phyloP scores from a whole-genome alignment of 108 stramenopile genomes.

The Cyclotella atomus region DNA sequence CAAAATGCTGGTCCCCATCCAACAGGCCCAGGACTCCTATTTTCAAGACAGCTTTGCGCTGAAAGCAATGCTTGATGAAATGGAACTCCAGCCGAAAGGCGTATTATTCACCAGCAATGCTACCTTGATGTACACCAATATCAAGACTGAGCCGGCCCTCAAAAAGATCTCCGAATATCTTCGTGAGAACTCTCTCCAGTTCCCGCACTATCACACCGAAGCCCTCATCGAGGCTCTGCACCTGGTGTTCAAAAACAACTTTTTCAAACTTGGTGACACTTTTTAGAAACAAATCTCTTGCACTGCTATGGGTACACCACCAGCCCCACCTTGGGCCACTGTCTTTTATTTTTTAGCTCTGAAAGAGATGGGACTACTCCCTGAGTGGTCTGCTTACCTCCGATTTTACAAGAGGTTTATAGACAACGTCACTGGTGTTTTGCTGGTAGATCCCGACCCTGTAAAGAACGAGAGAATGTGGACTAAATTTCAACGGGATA shows the following conservation, averaged over 20 bases:
- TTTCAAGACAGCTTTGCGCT: slow-evolving; percentile 5
- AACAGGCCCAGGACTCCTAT: not conserved
- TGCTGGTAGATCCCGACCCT: slow-evolving; percentile 5
- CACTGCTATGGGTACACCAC: not conserved
- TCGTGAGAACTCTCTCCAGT: not conserved
- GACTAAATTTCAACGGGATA: slow-evolving; percentile 3
- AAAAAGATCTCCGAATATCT: not conserved
- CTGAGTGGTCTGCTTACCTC: not conserved
- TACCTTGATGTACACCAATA: slow-evolving; percentile 11
- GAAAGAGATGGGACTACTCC: not conserved
- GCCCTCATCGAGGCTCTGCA: slow-evolving; percentile 23
- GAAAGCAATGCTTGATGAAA: not conserved
- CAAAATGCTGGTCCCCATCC: not conserved
- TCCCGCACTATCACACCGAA: not conserved
- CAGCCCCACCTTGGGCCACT: not conserved
- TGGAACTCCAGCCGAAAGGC: slow-evolving; percentile 15
- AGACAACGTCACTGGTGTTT: slow-evolving; percentile 26
- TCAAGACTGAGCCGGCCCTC: not conserved
- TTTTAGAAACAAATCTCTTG: not conserved
- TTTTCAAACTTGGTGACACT: not conserved
- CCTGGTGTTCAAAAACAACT: not conserved
- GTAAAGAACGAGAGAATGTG: not conserved
- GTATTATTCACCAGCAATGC: slow-evolving; percentile 18
- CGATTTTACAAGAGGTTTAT: not conserved
- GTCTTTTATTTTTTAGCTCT: not conserved